Conservation (phyloP, 2,329 filamentous ascomycete species). For the Fusarium aywerte region DNA sequence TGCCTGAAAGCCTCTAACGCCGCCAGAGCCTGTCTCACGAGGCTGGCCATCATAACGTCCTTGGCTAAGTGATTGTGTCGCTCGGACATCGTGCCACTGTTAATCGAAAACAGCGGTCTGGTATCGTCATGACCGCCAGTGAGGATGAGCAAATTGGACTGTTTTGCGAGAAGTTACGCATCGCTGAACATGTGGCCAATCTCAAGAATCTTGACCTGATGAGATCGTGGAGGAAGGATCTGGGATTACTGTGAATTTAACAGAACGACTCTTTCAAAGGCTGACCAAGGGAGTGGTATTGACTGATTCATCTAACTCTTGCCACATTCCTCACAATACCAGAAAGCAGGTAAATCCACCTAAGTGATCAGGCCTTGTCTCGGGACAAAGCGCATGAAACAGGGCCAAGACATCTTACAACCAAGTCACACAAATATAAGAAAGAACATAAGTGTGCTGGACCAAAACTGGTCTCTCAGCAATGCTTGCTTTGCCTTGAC, state of each 20-base stretch:
- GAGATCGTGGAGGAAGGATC: background rate
- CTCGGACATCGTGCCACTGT: background rate
- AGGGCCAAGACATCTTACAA: conserved; percentile 1
- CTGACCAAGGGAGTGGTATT: background rate
- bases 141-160: background rate
- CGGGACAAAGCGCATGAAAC: background rate
- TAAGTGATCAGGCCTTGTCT: background rate
- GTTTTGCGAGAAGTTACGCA: background rate
- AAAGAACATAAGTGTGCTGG: conserved; percentile 38
- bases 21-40: conserved; percentile 14
- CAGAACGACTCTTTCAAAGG: background rate
- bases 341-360: background rate
- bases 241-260: background rate
- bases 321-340: background rate
- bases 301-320: background rate
- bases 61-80: background rate
- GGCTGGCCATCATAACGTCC: conserved; percentile 3
- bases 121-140: background rate
- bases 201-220: background rate
- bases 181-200: background rate
- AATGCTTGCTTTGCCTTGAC: conserved; percentile 48
- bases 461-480: conserved; percentile 56
- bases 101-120: background rate
- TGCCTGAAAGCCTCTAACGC: conserved; percentile 19
- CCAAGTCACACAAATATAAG: background rate